Evolutionary conservation across 805 yeast species (phyloP), one percentile per base, ranked within the genome.

Genomic region (Lipomyces spencermartinsiae): DNA sequence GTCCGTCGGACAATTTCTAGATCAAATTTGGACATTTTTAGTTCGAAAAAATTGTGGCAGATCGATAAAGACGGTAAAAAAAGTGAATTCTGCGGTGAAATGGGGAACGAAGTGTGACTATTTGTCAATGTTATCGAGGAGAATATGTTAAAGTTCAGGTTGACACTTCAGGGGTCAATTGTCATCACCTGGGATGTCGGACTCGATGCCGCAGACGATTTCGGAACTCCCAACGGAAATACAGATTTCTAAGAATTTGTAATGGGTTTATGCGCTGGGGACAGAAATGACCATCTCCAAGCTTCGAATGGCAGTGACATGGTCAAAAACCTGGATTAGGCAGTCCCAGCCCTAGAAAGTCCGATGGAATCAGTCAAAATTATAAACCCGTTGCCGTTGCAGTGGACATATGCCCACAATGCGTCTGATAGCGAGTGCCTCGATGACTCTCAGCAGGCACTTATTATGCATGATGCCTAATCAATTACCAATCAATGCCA

Each of bases 11-110:
- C 6, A 16, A 16, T 43, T 43, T 43, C 33, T 25, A 10, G 4
- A 4, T 53, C 56, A 31, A 25, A n/a, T 22, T 53, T 53, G 56
- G 14, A 16, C 12, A 25, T 53, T 53, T 53, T 53, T 53, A 7
- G 19, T 19, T 1, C n/a, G 33, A 60, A 60, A 49, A 60, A 60
- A n/a, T 49, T 51, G 57, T 49, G 58, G 25, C 12, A 51, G 31
- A 16, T 51, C 46, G 57, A 22, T 49, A 33, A 49, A 49, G 57
- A 29, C 16, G 31, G 31, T 1, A 12, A 33, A 49, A 51, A 60
- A 49, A 60, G 31, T 34, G 22, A 34, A 12, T 49, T n/a, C 14
- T 14, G 14, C 29, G 9, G 14, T 19, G 19, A 12, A 7, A 31
- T 7, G 58, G 57, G 57, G 34, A 51, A 29, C 46, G 16, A 31